Evolutionary conservation across 2,329 filamentous ascomycete genomes (phyloP), one percentile per base, ranked within the genome.

Genomic region (Exophiala calicioides): DNA sequence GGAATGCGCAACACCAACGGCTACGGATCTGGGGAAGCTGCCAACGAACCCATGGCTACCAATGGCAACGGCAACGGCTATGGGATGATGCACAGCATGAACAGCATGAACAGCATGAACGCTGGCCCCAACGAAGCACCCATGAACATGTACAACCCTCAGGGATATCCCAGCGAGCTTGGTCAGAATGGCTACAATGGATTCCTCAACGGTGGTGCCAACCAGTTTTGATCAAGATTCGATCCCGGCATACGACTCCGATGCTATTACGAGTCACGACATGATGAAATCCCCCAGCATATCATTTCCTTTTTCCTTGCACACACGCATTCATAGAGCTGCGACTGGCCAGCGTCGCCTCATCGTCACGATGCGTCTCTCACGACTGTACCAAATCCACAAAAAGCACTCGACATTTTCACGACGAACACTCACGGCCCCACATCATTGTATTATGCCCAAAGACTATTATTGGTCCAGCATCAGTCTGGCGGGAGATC

Each of bases 401-500:
- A 12, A 45, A 52, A 49, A 44, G 36, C 34, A 42, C 33, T 33
- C 6, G 44, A 42, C 39, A 41, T 40, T 26, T 47, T 55, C 33
- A 52, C 41, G 48, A 48, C 35, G 47, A 34, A 42, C 27, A 40
- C 24, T 44, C 24, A 55, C 52, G 52, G 52, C 52, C 44, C 36
- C 18, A 23, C 27, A 32, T 37, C 31, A 42, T 38, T 53, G 52
- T 55, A 55, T 52, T 55, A 55, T 55, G 52, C 36, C 34, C 37
- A 35, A 31, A 21, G 37, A 24, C 37, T 39, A 37, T 27, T 44
- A 51, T 52, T 15, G 42, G 35, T 38, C 52, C 52, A 55, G 52
- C 40, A 55, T 39, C 52, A 52, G 52, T 41, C 52, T 55, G 52
- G 45, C 48, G 52, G 52, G 48, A 49, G 37, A 51, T 50, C 38